Conservation (phyloP, 345 rosid species). For the Barbarea vulgaris region DNA sequence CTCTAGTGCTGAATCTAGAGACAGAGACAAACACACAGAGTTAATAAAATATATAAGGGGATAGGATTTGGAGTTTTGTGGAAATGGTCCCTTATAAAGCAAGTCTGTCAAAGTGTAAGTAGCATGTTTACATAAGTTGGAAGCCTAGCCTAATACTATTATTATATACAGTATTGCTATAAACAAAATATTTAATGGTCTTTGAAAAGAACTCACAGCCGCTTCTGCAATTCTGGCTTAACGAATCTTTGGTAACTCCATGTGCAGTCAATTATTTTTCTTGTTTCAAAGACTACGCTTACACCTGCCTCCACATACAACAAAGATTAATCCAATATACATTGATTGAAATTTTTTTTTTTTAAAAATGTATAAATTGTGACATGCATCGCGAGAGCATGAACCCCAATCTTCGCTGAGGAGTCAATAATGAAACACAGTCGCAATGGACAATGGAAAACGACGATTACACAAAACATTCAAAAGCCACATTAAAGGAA, state of each 20-base stretch:
- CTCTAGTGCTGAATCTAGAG: slow-evolving; percentile 23
- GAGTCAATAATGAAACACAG: not conserved
- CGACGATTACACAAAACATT: no score
- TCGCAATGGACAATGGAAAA: not conserved
- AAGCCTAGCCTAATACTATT: not conserved
- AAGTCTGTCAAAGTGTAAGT: slow-evolving; percentile 51
- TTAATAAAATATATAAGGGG: not conserved
- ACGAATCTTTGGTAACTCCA: slow-evolving; percentile 44
- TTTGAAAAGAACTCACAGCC: slow-evolving; percentile 29
- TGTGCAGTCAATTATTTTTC: slow-evolving; percentile 24
- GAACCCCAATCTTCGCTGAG: not conserved
- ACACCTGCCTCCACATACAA: not conserved
- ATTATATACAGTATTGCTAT: not conserved
- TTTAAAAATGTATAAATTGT: not conserved
- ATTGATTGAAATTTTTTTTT: not conserved
- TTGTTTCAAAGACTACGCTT: slow-evolving; percentile 14
- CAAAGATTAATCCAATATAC: not conserved
- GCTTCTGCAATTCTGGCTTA: slow-evolving; percentile 24
- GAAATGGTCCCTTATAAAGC: slow-evolving; percentile 47
- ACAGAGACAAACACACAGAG: slow-evolving; percentile 37
- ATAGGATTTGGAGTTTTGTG: slow-evolving; percentile 43
- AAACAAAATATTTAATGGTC: not conserved
- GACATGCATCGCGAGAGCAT: slow-evolving; percentile 3
- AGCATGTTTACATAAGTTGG: not conserved
- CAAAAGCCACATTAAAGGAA: no score